Conservation (phyloP, 2,329 filamentous ascomycete species). For the Ascochyta fabae region DNA sequence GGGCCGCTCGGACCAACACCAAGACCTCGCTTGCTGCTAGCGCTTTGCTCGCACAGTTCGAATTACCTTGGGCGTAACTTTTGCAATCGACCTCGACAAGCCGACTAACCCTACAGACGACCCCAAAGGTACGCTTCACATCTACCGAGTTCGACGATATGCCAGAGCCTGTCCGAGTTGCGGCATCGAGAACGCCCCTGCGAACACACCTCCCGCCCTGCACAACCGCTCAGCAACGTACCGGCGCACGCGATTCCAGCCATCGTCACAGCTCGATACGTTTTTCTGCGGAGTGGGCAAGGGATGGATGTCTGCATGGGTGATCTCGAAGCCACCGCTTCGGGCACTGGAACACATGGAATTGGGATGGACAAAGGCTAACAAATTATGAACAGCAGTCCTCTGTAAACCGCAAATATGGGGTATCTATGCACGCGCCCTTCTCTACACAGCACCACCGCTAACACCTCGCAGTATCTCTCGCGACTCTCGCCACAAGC, state of each 20-base stretch:
- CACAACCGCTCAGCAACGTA: constrained; percentile 24
- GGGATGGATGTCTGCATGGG: constrained; percentile 7
- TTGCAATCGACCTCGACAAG: constrained; percentile 26
- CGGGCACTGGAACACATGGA: constrained; percentile 12
- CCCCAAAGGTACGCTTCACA: constrained; percentile 43
- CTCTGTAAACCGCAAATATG: constrained; percentile 60
- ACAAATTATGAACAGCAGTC: constrained; percentile 43
- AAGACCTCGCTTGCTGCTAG: constrained; percentile 16
- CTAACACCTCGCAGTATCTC: constrained; percentile 77
- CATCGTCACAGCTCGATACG: constrained; percentile 24
- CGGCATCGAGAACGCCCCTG: constrained; percentile 22
- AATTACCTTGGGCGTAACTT: neutral
- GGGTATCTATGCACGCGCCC: constrained; percentile 51
- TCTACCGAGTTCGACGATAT: constrained; percentile 9
- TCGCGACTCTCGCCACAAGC: constrained; percentile 99
- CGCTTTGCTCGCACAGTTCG: constrained; percentile 1
- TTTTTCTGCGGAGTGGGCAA: constrained; percentile 14
- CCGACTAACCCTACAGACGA: constrained; percentile 45
- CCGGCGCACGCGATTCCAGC: constrained; percentile 28
- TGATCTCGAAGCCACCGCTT: constrained; percentile 19
- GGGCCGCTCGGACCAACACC: neutral
- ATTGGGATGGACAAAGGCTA: constrained; percentile 31
- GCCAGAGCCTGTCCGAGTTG: constrained; percentile 24
- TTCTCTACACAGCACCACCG: constrained; percentile 15
- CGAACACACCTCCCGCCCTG: constrained; percentile 17